Base-by-base conservation (phyloP, 345 rosid genomes). In the Populus deltoides region DNA sequence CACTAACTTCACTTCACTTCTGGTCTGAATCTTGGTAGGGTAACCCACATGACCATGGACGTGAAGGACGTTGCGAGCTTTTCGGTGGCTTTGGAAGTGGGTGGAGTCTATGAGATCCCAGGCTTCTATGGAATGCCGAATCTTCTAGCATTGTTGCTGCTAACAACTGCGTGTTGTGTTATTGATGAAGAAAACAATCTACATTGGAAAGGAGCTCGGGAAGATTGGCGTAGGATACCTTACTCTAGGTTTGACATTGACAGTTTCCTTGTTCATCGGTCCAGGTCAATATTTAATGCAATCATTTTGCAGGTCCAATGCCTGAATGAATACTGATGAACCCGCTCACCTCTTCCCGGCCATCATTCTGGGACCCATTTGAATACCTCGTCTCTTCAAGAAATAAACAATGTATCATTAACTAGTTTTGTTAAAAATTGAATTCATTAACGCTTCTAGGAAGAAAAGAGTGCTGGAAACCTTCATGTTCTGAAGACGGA, bases 241-340 rank as follows among this genome's bases (percentile, higher is more conserved):
- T 53, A 2, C 24, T 53, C 6, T 0, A 53, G 11, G 61, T 47
- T 47, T 47, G 16, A 47, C 51, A 47, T 13, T 47, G 16, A 47
- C 16, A 47, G 51, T 3, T 15, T 47, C 51, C 51, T 47, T 15
- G 51, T 33, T 74, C 92, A 1, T 81, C 91, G 74, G 51, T 86
- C 8, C 80, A 76, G 49, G 69, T 86, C 74, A 89, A 92, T 79
- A 75, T 94, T 75, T 91, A 97, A 0, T 66, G 86, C 82, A 90
- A 94, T 79, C 84, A 45, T 49, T 91, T 94, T 85, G 81, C 85
- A 0, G 94, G 97, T 83, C 87, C 94, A 11, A 80, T 89, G 80
- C 98, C 98, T 0, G 80, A 80, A 41, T 41, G 12, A 39, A 66
- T 68, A 5, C 70, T 90, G 27, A 73, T 86, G 81, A 31, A 62